Evolutionary conservation across 345 rosid species (phyloP).

Genomic region (Citropsis articulata): DNA sequence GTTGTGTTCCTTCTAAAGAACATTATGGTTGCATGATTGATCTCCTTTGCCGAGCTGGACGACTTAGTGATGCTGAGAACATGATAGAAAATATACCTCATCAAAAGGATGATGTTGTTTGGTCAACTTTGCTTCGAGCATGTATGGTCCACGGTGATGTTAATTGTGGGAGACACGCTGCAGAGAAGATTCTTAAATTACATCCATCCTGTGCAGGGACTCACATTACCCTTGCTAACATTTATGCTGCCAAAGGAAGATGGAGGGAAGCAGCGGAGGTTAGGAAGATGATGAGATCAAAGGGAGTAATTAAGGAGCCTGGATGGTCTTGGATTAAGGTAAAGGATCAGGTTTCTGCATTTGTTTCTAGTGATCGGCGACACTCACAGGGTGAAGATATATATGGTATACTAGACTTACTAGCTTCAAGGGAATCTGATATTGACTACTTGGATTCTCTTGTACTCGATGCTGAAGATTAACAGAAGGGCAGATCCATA

Average conservation of each 20-base stretch:
- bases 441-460: constrained; percentile 25
- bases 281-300: constrained; percentile 65
- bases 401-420: constrained; percentile 44
- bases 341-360: constrained; percentile 47
- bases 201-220: constrained; percentile 74
- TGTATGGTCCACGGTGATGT: constrained; percentile 58
- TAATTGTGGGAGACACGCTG: constrained; percentile 61
- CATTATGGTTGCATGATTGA: constrained; percentile 93
- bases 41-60: constrained; percentile 78
- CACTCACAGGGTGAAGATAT: constrained; percentile 59
- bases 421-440: constrained; percentile 33
- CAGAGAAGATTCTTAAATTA: constrained; percentile 60
- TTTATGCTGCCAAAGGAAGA: constrained; percentile 64
- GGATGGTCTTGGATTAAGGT: constrained; percentile 85
- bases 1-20: constrained; percentile 61
- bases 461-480: constrained; percentile 22
- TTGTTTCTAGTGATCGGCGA: constrained; percentile 61
- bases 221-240: constrained; percentile 73
- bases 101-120: constrained; percentile 69
- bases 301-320: constrained; percentile 77
- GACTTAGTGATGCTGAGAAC: constrained; percentile 66
- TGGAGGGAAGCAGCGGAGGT: constrained; percentile 78
- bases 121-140: constrained; percentile 81
- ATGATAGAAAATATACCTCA: constrained; percentile 71
- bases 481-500: constrained; percentile 5